These are phyloP conservation scores for Erythrophleum fordii DNA, from an alignment of 306 rosid genomes.

Conservation along the genomic window DNA sequence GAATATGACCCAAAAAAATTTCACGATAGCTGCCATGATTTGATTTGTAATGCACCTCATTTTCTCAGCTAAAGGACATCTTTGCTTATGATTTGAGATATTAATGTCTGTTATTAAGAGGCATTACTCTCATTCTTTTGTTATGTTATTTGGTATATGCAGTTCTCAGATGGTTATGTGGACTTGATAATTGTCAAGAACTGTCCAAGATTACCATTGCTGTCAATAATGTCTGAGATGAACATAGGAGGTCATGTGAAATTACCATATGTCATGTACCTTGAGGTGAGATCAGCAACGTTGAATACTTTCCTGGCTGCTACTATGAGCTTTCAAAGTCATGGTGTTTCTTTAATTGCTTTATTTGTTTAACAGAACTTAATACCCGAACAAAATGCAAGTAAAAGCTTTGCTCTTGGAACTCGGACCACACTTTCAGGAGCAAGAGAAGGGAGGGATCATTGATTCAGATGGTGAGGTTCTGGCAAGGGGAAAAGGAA, in stretches of 20 bases:
- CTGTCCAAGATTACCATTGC: conserved; percentile 59
- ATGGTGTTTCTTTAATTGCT: not conserved
- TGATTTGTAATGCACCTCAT: not conserved
- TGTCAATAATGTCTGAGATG: conserved; percentile 58
- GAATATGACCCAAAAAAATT: not conserved
- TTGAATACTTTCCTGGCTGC: not conserved
- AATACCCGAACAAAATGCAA: conserved; percentile 46
- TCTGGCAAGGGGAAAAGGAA: conserved; percentile 72
- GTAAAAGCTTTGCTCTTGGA: conserved; percentile 72
- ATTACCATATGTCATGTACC: conserved; percentile 67
- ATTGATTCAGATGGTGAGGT: conserved; percentile 82
- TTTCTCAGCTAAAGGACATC: not conserved
- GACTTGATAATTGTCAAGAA: conserved; percentile 60
- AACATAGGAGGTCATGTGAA: conserved; percentile 64
- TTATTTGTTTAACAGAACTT: not conserved
- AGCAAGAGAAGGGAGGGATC: conserved; percentile 66
- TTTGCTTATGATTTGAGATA: not conserved
- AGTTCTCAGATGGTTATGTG: conserved; percentile 83
- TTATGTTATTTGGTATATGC: conserved; percentile 37
- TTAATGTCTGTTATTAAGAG: not conserved
- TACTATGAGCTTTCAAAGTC: not conserved
- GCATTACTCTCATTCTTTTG: conserved; percentile 12
- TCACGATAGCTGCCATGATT: not conserved
- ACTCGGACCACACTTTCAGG: conserved; percentile 55
- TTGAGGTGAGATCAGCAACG: conserved; percentile 56